phyloP scores from a whole-genome alignment of 148 eudicot species.

The Drosera capensis region DNA sequence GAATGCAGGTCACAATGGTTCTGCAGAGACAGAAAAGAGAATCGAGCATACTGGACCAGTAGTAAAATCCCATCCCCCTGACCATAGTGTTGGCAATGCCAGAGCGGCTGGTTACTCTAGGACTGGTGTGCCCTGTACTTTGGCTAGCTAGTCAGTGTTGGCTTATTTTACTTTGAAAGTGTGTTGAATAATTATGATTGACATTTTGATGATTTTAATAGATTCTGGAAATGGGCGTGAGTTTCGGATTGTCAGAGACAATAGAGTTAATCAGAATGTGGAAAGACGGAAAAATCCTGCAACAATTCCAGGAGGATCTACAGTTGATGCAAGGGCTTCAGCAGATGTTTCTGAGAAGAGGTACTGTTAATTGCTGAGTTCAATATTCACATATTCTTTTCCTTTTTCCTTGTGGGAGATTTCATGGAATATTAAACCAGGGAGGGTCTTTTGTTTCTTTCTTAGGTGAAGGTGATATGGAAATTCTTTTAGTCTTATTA shows the following conservation, averaged over 20 bases:
- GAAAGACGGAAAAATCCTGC: conserved; percentile 30
- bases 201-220: background rate
- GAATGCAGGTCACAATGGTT: conserved; percentile 32
- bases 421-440: too few relatives aligned
- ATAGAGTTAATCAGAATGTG: conserved; percentile 43
- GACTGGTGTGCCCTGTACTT: conserved; percentile 32
- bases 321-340: conserved; percentile 17
- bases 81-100: conserved; percentile 32
- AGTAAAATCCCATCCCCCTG: conserved; percentile 18
- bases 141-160: background rate
- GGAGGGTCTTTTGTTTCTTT: conserved; percentile 1
- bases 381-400: background rate
- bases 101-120: conserved; percentile 38
- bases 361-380: conserved; percentile 15
- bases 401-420: too few relatives aligned
- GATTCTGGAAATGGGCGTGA: conserved; percentile 20
- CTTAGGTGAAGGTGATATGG: too few relatives aligned
- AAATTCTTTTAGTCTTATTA: too few relatives aligned
- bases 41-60: conserved; percentile 26
- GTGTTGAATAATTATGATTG: background rate
- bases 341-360: conserved; percentile 29
- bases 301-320: conserved; percentile 13
- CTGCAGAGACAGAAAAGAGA: conserved; percentile 27
- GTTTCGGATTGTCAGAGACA: conserved; percentile 90
- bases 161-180: too few relatives aligned